These are phyloP conservation scores for Rosa lucieae DNA, from an alignment of 306 rosid species.

Conservation along the genomic window DNA sequence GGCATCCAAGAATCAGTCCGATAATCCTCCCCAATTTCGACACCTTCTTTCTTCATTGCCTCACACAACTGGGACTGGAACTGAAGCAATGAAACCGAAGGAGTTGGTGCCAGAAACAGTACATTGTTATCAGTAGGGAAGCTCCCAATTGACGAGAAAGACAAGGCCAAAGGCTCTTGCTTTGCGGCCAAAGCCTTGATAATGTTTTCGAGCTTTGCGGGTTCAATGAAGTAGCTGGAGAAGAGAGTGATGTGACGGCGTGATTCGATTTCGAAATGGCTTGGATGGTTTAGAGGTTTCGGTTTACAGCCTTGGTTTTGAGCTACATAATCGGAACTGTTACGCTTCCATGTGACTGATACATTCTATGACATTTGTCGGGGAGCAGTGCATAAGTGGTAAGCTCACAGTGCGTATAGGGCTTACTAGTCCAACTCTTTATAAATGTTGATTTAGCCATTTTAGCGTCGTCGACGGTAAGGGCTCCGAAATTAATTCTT, in stretches of 20 bases:
- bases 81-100: slow-evolving; percentile 72
- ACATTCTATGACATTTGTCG: no score
- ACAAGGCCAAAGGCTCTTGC: slow-evolving; percentile 66
- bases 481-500: no score
- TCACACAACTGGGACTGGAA: slow-evolving; percentile 77
- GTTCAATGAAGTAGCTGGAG: slow-evolving; percentile 56
- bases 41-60: slow-evolving; percentile 65
- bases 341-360: no score
- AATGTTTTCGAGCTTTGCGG: slow-evolving; percentile 52
- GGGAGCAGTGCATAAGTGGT: no score
- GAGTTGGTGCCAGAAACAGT: slow-evolving; percentile 81
- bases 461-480: no score
- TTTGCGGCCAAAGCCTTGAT: slow-evolving; percentile 54
- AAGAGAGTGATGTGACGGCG: slow-evolving; percentile 98
- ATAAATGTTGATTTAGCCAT: no score
- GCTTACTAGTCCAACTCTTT: no score
- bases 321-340: no score
- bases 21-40: slow-evolving; percentile 55
- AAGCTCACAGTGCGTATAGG: no score
- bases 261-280: slow-evolving; percentile 62
- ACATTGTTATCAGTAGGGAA: slow-evolving; percentile 59
- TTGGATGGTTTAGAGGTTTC: no score
- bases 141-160: slow-evolving; percentile 68
- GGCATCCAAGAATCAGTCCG: slow-evolving; percentile 77
- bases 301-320: no score